Evolutionary conservation across 306 rosid genomes (phyloP).

Genomic region (Trichosanthes cucumerina): DNA sequence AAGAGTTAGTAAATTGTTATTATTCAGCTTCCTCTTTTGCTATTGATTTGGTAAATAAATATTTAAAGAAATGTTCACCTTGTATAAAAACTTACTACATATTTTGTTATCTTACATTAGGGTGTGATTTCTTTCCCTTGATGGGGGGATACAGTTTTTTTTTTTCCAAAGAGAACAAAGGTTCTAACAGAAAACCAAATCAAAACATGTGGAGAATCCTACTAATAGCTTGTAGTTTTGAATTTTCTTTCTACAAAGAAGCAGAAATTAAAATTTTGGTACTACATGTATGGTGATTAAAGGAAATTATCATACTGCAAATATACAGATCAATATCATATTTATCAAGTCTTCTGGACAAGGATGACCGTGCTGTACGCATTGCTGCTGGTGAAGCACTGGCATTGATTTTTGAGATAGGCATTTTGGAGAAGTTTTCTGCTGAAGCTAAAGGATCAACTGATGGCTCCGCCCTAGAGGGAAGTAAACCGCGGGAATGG

Average conservation of each 20-base stretch:
- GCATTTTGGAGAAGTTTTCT: conserved; percentile 49
- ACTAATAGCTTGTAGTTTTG: neutral
- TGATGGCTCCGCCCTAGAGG: conserved; percentile 34
- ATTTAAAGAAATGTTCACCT: neutral
- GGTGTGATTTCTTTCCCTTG: neutral
- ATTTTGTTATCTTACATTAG: neutral
- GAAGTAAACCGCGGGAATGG: conserved; percentile 42
- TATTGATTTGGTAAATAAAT: neutral
- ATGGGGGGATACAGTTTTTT: neutral
- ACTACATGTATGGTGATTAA: neutral
- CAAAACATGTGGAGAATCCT: neutral
- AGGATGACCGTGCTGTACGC: conserved; percentile 82
- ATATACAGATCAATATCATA: conserved; percentile 58
- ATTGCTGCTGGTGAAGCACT: conserved; percentile 95
- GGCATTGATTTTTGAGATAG: conserved; percentile 77
- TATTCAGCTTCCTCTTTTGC: neutral
- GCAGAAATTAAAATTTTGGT: neutral
- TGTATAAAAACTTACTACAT: neutral
- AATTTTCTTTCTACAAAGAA: neutral
- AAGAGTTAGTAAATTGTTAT: conserved; percentile 43
- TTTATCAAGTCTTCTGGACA: conserved; percentile 76
- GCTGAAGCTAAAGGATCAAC: conserved; percentile 28
- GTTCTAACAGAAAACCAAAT: neutral
- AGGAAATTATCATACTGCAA: conserved; percentile 6
- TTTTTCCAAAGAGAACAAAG: neutral